Evolutionary conservation across 495 filamentous ascomycete species (phyloP).

Genomic region (Daldinia loculata): DNA sequence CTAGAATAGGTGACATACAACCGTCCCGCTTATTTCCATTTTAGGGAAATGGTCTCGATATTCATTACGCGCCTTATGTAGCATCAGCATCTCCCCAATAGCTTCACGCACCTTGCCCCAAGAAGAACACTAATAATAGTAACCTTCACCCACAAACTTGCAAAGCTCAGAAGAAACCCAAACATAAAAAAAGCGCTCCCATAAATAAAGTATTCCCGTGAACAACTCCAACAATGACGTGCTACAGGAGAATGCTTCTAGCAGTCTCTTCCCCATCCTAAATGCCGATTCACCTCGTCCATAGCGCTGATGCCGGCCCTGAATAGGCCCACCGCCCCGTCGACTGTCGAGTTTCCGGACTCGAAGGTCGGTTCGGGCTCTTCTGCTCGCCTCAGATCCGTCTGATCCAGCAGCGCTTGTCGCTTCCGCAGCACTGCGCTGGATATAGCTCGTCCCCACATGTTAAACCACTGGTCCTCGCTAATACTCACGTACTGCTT

Average conservation of each 20-base stretch:
- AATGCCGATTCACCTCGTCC: slow-evolving; percentile 55
- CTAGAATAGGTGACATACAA: neutral
- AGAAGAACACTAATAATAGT: slow-evolving; percentile 9
- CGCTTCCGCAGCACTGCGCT: slow-evolving; percentile 54
- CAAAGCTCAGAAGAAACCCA: slow-evolving; percentile 1
- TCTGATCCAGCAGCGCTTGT: slow-evolving; percentile 51
- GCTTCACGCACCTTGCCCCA: slow-evolving; percentile 12
- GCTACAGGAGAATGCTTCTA: slow-evolving; percentile 25
- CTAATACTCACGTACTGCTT: slow-evolving; percentile 57
- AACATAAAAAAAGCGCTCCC: slow-evolving; percentile 10
- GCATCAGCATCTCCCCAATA: slow-evolving; percentile 5
- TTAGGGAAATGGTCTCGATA: slow-evolving; percentile 28
- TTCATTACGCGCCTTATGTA: slow-evolving; percentile 4
- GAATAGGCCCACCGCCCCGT: slow-evolving; percentile 47
- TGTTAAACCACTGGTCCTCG: slow-evolving; percentile 58
- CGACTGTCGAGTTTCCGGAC: slow-evolving; percentile 36
- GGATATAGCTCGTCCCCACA: slow-evolving; percentile 56
- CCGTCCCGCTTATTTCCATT: neutral
- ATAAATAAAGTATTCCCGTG: neutral
- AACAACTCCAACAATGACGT: neutral
- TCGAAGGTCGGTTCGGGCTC: slow-evolving; percentile 42
- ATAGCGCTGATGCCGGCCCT: slow-evolving; percentile 53
- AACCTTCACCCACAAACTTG: slow-evolving; percentile 17
- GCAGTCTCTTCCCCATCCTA: slow-evolving; percentile 55
- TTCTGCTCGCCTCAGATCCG: slow-evolving; percentile 51